Percentiles rank a stretch among this genome's conserved stretches.
Conservation (phyloP, 306 rosid species). For the Bauhinia variegata region DNA sequence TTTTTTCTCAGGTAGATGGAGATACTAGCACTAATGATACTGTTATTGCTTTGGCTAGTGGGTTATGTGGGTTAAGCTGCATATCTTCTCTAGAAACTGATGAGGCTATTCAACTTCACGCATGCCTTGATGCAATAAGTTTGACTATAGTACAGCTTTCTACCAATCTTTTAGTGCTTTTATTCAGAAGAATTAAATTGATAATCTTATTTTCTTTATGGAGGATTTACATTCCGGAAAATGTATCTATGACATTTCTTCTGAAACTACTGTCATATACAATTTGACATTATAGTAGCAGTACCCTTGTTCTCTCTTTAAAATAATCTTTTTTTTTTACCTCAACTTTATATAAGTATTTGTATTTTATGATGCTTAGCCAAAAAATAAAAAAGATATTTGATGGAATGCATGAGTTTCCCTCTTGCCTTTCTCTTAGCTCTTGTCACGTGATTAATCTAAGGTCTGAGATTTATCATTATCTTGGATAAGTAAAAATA, state of each 20-base stretch:
- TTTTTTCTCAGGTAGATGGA: slow-evolving; percentile 82
- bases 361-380: too few species aligned
- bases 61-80: slow-evolving; percentile 66
- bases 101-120: slow-evolving; percentile 83
- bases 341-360: too few species aligned
- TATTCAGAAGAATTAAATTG: slow-evolving; percentile 2
- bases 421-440: neutral
- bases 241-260: slow-evolving; percentile 1
- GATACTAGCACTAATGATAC: slow-evolving; percentile 97
- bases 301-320: too few species aligned
- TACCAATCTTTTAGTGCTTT: slow-evolving; percentile 13
- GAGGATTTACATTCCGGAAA: slow-evolving; percentile 8
- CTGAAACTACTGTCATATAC: slow-evolving; percentile 6
- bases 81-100: slow-evolving; percentile 64
- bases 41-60: slow-evolving; percentile 92
- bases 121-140: slow-evolving; percentile 77
- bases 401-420: slow-evolving; percentile 4
- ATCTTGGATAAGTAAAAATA: neutral
- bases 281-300: neutral
- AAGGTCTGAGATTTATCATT: slow-evolving; percentile 23
- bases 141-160: slow-evolving; percentile 25
- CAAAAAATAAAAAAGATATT: too few species aligned
- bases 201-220: slow-evolving; percentile 1
- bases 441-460: slow-evolving; percentile 15
- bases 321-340: too few species aligned